Conservation (phyloP, 1,284 basidiomycete genomes). For the Trichosporon coremiiforme region DNA sequence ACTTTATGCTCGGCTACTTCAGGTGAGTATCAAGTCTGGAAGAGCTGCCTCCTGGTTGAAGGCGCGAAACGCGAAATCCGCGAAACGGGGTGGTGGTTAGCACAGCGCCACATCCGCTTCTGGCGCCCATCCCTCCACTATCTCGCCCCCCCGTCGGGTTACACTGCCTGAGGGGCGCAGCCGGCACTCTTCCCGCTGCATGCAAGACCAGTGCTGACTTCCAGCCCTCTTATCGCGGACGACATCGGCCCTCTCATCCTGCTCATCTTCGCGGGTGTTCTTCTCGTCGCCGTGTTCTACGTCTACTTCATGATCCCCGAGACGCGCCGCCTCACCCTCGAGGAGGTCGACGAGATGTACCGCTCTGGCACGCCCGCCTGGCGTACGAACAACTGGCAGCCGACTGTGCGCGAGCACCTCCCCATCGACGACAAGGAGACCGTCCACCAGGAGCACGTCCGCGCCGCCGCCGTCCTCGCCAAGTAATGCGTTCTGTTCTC, state of each 20-base stretch:
- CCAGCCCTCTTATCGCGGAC: slow-evolving; percentile 60
- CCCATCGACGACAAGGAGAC: slow-evolving; percentile 20
- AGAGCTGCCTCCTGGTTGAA: too few species aligned
- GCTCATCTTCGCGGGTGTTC: slow-evolving; percentile 60
- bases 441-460: slow-evolving; percentile 17
- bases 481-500: background rate
- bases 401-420: slow-evolving; percentile 40
- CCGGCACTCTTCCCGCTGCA: too few species aligned
- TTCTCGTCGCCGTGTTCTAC: slow-evolving; percentile 68
- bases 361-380: slow-evolving; percentile 67
- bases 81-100: too few species aligned
- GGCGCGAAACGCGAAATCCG: too few species aligned
- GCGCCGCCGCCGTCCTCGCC: background rate
- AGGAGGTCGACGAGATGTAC: slow-evolving; percentile 78
- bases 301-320: slow-evolving; percentile 65
- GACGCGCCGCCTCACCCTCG: slow-evolving; percentile 70
- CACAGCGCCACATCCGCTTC: too few species aligned
- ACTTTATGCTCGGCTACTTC: slow-evolving; percentile 66
- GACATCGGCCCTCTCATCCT: slow-evolving; percentile 71
- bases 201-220: slow-evolving; percentile 23
- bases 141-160: too few species aligned
- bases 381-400: slow-evolving; percentile 66
- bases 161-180: too few species aligned
- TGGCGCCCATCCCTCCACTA: too few species aligned
- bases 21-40: slow-evolving; percentile 60